Evolutionary conservation across 2,329 filamentous ascomycete species (phyloP).

Genomic region (Phyllosticta citriasiana): DNA sequence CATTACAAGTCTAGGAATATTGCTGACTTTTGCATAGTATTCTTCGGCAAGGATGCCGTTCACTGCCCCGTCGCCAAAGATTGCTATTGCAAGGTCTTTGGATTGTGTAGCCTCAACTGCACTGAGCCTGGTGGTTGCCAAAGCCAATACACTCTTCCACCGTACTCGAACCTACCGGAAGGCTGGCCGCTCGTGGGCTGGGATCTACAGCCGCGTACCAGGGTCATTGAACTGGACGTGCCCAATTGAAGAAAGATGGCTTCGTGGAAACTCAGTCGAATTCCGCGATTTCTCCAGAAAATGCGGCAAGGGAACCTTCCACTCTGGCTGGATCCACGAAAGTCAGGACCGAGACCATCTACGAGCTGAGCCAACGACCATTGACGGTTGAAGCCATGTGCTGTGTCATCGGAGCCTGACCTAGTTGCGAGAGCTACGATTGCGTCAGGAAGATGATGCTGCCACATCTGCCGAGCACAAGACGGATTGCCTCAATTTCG

Average conservation of each 20-base stretch:
- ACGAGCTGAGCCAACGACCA: no score
- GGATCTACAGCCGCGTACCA: conserved; percentile 28
- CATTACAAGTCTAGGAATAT: neutral
- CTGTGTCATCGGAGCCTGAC: no score
- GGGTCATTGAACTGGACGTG: conserved; percentile 12
- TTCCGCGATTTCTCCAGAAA: neutral
- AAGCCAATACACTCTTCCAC: conserved; percentile 50
- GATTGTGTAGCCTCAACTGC: conserved; percentile 44
- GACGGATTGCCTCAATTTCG: no score
- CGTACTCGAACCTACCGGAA: conserved; percentile 45
- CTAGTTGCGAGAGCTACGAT: no score
- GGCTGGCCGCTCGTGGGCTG: conserved; percentile 54
- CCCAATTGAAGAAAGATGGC: neutral
- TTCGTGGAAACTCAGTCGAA: neutral
- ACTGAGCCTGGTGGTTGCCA: conserved; percentile 39
- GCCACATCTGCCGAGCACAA: no score
- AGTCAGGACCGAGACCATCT: no score
- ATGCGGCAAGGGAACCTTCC: neutral
- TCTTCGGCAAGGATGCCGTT: conserved; percentile 33
- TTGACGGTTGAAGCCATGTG: no score
- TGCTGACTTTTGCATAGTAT: conserved; percentile 18
- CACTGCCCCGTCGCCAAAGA: conserved; percentile 51
- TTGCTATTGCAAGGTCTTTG: conserved; percentile 60
- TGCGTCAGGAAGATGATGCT: no score
- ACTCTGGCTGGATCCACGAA: neutral